Base-by-base conservation (phyloP, 306 rosid genomes). In the Prunus salicina region DNA sequence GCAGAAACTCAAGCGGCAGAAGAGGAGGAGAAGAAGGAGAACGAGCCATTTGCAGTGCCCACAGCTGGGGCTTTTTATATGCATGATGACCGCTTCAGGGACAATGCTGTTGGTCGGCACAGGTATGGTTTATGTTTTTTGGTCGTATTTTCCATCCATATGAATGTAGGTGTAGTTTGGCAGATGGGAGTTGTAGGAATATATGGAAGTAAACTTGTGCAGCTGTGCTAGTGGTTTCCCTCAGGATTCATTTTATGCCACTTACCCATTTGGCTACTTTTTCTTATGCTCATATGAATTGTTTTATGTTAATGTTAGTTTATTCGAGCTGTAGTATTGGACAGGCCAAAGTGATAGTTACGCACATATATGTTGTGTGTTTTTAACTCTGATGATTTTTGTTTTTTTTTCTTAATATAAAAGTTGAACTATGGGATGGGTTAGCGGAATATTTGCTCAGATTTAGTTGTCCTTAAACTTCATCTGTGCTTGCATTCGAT, bases 21-120 rank as follows among this genome's bases (percentile, higher is more conserved):
- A 7, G 84, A 73, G 38, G 89, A 76, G 79, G 97, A 88, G 96
- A 91, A 94, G 86, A 91, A 90, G 90, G 96, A 89, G 88, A 86
- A 90, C 64, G 98, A 91, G 73, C 98, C 98, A 27, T 93, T 91
- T 79, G 96, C 98, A 2, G 98, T 93, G 56, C 98, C 97, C 52
- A 91, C 98, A 0, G 97, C 98, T n/a, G 98, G 98, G 76, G 98
- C 97, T 2, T 93, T 93, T 74, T 93, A 93, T 80, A 93, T 93
- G 98, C 98, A 93, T 16, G 98, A 93, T 72, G 98, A 93, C 53
- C 89, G 98, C 41, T 93, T 93, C 64, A 86, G 96, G 88, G 98
- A 90, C 80, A 91, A 78, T 87, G 80, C 91, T 6, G 91, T 88
- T 71, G 93, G 89, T 38, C 89, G 97, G 75, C 84, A 81, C 81